These are phyloP conservation scores for Solanum hybrid DNA, from an alignment of 305 asterid species.

Conservation along the genomic window DNA sequence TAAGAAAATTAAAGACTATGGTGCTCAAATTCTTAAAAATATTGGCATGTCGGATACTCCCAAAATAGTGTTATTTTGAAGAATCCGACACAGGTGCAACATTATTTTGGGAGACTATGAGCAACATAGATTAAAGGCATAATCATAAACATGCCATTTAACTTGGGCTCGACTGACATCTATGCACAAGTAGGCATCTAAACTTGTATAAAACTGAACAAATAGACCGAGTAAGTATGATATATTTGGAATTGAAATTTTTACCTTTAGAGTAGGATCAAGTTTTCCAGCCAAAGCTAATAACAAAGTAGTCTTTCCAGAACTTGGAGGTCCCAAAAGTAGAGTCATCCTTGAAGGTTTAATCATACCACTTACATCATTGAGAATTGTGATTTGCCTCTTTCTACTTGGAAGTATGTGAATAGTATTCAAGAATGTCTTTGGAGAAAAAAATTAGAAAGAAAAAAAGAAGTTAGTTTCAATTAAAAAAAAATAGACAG, in stretches of 20 bases:
- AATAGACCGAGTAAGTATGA: background rate
- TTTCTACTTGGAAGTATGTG: conserved; percentile 35
- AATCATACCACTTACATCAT: conserved; percentile 63
- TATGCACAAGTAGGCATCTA: background rate
- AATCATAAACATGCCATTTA: too few species aligned
- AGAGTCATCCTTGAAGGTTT: conserved; percentile 23
- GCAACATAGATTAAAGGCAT: too few species aligned
- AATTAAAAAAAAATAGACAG: background rate
- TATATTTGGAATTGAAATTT: background rate
- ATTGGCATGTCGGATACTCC: background rate
- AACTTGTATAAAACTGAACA: background rate
- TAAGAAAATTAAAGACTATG: background rate
- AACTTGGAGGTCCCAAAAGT: conserved; percentile 9
- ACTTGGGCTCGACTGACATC: too few species aligned
- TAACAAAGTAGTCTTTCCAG: conserved; percentile 6
- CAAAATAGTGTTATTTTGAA: too few species aligned
- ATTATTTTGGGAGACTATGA: too few species aligned
- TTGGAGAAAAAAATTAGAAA: background rate
- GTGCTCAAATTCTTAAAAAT: background rate
- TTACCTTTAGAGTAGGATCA: conserved; percentile 5
- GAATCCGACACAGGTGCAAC: too few species aligned
- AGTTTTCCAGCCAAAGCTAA: conserved; percentile 8
- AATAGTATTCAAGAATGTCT: background rate
- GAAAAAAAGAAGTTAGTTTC: background rate
- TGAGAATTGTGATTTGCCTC: conserved; percentile 46